Conservation (phyloP, 2,329 filamentous ascomycete genomes). For the Dryadomyces sulphureus region DNA sequence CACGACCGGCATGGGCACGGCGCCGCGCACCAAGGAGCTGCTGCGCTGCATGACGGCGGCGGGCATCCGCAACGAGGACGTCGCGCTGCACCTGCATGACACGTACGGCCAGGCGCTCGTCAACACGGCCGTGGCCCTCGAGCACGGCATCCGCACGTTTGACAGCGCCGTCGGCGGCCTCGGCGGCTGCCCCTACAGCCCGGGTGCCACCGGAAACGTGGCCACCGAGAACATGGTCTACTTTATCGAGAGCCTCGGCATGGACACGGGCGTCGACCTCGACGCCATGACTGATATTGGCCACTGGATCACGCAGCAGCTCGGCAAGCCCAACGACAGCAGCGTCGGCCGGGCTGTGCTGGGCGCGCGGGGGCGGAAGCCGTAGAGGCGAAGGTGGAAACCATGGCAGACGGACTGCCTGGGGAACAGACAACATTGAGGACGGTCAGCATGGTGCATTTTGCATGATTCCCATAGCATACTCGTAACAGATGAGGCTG, state of each 20-base stretch:
- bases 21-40: constrained; percentile 50
- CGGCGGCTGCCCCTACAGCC: constrained; percentile 74
- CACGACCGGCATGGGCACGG: constrained; percentile 81
- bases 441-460: too few species aligned
- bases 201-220: constrained; percentile 75
- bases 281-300: constrained; percentile 54
- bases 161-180: constrained; percentile 69
- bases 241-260: constrained; percentile 57
- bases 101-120: constrained; percentile 78
- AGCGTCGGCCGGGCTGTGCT: constrained; percentile 47
- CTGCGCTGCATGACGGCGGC: constrained; percentile 50
- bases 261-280: constrained; percentile 59
- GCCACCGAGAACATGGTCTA: constrained; percentile 76
- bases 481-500: too few species aligned
- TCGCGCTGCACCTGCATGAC: constrained; percentile 81
- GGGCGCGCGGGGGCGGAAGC: constrained; percentile 25
- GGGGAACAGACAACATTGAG: too few species aligned
- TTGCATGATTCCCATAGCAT: too few species aligned
- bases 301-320: constrained; percentile 51
- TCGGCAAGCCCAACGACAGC: constrained; percentile 49
- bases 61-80: constrained; percentile 51
- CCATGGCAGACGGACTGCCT: too few species aligned
- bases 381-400: not conserved
- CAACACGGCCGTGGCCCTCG: constrained; percentile 63
- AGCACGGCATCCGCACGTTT: constrained; percentile 64